These are phyloP conservation scores for Cladosporium sp. DNA, from an alignment of 2,329 filamentous ascomycete species.

Conservation along the genomic window DNA sequence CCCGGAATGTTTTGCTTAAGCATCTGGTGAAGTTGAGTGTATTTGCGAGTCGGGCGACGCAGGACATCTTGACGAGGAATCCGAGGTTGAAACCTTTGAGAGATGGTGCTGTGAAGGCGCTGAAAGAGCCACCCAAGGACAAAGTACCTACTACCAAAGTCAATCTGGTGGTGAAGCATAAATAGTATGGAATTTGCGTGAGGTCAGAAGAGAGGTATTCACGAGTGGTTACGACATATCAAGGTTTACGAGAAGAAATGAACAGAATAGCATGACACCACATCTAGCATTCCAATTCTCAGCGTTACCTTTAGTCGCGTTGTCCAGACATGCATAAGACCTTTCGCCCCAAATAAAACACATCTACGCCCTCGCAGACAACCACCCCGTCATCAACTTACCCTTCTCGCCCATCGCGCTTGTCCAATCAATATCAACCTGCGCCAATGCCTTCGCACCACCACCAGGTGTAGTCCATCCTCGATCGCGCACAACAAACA, in stretches of 20 bases:
- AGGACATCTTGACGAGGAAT: conserved; percentile 32
- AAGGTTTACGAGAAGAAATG: background rate
- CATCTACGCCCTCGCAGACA: conserved; percentile 22
- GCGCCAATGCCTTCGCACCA: conserved; percentile 62
- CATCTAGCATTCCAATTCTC: background rate
- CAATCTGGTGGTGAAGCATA: conserved; percentile 32
- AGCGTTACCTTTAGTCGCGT: background rate
- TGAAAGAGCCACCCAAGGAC: conserved; percentile 22
- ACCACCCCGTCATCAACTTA: conserved; percentile 81
- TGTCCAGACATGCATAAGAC: background rate
- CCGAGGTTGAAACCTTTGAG: conserved; percentile 27
- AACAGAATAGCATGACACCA: background rate
- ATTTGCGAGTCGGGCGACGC: conserved; percentile 27
- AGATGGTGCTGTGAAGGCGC: conserved; percentile 25
- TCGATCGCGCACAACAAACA: conserved; percentile 61
- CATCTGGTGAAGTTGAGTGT: conserved; percentile 29
- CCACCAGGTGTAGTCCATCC: conserved; percentile 39
- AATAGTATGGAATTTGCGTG: background rate
- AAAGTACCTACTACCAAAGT: conserved; percentile 31
- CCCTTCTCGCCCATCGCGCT: conserved; percentile 87
- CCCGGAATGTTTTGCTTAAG: conserved; percentile 26
- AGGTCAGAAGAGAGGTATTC: background rate
- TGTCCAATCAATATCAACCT: conserved; percentile 84
- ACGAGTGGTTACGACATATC: background rate
- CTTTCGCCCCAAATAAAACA: background rate